Base-by-base conservation (phyloP, 116 monocot genomes). In the Papilionanthe hybrid region DNA sequence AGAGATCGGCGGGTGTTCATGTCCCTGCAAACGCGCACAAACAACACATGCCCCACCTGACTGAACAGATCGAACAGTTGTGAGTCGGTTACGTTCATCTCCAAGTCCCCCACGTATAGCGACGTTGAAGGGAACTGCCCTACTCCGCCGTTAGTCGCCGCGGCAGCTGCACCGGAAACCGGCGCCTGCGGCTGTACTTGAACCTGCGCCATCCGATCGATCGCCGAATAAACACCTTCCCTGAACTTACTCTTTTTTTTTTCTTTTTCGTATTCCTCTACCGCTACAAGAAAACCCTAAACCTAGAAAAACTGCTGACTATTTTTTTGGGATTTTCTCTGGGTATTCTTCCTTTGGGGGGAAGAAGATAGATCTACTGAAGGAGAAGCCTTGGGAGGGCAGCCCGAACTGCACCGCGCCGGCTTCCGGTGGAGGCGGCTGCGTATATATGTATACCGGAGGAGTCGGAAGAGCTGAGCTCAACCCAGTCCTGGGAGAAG, bases 21-120 rank as follows among this genome's bases (percentile, higher is more conserved):
- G 28, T 85, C 85, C 67, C 85, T 77, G 58, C 85, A 85, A 5
- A 88, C 88, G 28, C 82, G 79, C 11, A 85, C 85, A 8, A 81
- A 85, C 71, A 82, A 77, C 13, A 88, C 82, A 55, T 65, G 76
- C 19, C 79, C 88, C 37, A 85, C 44, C 58, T 60, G 65, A 77
- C 79, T 82, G 78, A 88, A 88, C 58, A 80, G 49, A 58, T 82
- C 82, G 72, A 63, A 82, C 27, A 85, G 79, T 18, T 85, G 82
- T 53, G 79, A 63, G 67, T 85, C 85, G 27, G 85, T 65, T 20
- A 85, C 88, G 75, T 50, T 85, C 60, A 32, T 19, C 75, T 82
- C 88, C 45, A 85, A 80, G 45, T 88, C 85, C 17, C 88, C 85
- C 9, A 88, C 85, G 19, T 88, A 88, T 47, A 88, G 73, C 27